phyloP scores from a whole-genome alignment of 106 monocot species.

The Dendrobium catenatum region DNA sequence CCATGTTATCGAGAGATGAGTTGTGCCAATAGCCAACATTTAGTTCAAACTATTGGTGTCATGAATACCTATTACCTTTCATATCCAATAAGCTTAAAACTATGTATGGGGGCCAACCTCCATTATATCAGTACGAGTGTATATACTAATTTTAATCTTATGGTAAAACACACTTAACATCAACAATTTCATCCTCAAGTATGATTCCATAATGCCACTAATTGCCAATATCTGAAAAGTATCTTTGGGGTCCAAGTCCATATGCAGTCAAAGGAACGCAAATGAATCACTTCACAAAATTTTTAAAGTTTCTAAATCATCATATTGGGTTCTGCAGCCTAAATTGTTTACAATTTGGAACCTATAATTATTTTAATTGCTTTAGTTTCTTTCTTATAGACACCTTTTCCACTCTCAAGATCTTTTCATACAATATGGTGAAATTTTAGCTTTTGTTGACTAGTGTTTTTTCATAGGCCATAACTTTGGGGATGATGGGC shows the following conservation, averaged over 20 bases:
- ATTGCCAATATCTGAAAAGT: background rate
- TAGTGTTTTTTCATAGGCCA: slow-evolving; percentile 46
- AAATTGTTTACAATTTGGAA: background rate
- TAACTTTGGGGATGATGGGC: slow-evolving; percentile 91
- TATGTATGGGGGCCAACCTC: background rate
- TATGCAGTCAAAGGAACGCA: background rate
- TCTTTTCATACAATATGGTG: background rate
- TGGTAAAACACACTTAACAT: background rate
- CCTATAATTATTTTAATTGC: background rate
- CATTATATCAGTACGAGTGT: background rate
- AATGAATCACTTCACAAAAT: background rate
- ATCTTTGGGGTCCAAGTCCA: background rate
- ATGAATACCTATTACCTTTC: background rate
- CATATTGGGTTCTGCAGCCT: background rate
- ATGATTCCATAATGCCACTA: background rate
- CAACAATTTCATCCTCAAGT: background rate
- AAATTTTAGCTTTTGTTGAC: slow-evolving; percentile 3
- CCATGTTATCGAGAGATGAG: background rate
- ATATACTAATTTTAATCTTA: background rate
- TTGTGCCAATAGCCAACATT: background rate
- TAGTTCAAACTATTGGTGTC: background rate
- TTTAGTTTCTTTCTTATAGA: background rate
- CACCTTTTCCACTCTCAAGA: background rate
- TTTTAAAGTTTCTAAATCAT: background rate
- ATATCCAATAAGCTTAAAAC: background rate